Evolutionary conservation across 805 yeast species (phyloP), one percentile per base, ranked within the genome.

Genomic region (Candida succiphila): DNA sequence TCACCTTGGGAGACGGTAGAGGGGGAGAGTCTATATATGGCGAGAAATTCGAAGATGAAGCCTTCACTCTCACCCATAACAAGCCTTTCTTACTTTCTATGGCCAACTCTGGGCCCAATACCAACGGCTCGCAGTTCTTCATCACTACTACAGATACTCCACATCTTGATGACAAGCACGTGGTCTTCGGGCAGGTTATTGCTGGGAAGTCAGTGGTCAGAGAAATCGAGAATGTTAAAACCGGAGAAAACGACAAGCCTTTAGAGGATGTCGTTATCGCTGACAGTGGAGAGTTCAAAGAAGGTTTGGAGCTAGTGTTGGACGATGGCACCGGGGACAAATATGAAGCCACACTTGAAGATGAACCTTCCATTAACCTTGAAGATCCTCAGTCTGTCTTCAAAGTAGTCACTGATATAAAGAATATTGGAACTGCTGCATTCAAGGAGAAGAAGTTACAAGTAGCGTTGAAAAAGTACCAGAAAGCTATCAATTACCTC

Each of bases 91-190:
- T 92, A 45, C 69, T 89, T 46, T 84, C 95, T 7, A 92, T 89
- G 97, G 97, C 98, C 37, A 89, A 89, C 52, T 84, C 96, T 4
- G 97, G 97, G 14, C 87, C 95, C 38, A 76, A 79, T 56, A 89
- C 97, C 31, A 92, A 92, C 52, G 97, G 97, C 1, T 86, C 96
- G 2, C 97, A 89, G 60, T 92, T 86, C 49, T 89, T 89, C 57
- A 77, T 89, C 48, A 89, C 98, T 19, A 85, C 96, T 3, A 92
- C 76, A 2, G 78, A 86, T 27, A 86, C 96, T 2, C 95, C 97
- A 6, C 97, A 89, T 58, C 71, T 92, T 44, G 89, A 92, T 53
- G 94, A 89, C 18, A 89, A 89, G 57, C 98, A 92, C 56, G 96
- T 88, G 33, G 97, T 92, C 3, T 92, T 92, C 54, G 98, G 98